These are phyloP conservation scores for Aspergillus sp. DNA, from an alignment of 2,329 filamentous ascomycete genomes.

Conservation along the genomic window DNA sequence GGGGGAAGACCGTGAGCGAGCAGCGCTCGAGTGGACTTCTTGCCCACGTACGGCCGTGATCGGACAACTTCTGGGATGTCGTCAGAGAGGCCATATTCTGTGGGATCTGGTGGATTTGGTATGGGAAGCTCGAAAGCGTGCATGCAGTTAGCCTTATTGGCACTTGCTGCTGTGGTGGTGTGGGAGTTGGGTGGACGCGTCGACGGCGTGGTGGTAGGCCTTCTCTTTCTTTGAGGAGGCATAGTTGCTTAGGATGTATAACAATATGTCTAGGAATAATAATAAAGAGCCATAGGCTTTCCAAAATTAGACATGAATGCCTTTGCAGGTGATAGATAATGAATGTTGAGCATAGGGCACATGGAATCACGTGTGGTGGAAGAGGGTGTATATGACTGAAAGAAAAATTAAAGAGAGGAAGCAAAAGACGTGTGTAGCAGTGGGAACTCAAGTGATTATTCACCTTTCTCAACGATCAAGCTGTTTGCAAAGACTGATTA, in stretches of 20 bases:
- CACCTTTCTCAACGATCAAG: neutral
- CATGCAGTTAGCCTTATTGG: neutral
- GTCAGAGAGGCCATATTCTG: neutral
- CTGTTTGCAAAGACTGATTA: neutral
- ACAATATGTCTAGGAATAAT: neutral
- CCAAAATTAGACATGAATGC: neutral
- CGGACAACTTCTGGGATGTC: constrained; percentile 17
- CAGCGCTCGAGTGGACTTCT: constrained; percentile 4
- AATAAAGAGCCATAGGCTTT: neutral
- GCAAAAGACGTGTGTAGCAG: neutral
- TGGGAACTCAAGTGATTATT: neutral
- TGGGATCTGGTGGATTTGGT: neutral
- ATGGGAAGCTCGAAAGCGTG: neutral
- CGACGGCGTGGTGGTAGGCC: neutral
- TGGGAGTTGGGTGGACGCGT: constrained; percentile 2
- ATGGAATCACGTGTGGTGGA: constrained; percentile 7
- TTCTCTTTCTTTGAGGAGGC: neutral
- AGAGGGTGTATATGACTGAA: neutral
- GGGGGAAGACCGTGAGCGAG: constrained; percentile 18
- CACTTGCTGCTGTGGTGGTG: neutral
- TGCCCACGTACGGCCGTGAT: constrained; percentile 8
- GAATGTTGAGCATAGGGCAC: constrained; percentile 6
- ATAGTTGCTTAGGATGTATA: neutral
- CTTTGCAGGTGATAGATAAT: neutral
- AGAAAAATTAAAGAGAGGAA: neutral